Percentiles rank a stretch among this genome's conserved stretches.
Evolutionary conservation across 768 basidiomycete species (phyloP).

Genomic region (Solioccasus polychromus): DNA sequence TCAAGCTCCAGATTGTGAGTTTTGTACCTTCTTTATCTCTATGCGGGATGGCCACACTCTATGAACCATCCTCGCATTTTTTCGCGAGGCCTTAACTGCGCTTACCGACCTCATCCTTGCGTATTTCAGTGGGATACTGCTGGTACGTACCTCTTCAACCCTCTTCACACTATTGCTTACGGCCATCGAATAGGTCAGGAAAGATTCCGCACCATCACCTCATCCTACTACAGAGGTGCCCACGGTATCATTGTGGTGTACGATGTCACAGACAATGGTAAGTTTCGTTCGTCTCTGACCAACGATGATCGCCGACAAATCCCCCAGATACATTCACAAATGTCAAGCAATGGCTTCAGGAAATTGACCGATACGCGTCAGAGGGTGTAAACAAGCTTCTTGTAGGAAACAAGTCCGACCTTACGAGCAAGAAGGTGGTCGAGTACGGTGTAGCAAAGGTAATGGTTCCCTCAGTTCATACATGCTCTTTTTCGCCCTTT

Average conservation of each 20-base stretch:
- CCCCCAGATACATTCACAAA: slow-evolving; percentile 84
- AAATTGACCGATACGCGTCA: slow-evolving; percentile 94
- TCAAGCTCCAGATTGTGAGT: slow-evolving; percentile 97
- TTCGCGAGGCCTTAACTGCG: no score
- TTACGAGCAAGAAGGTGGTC: slow-evolving; percentile 94
- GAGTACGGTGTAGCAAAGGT: slow-evolving; percentile 89
- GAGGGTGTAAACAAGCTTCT: slow-evolving; percentile 98
- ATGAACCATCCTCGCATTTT: background rate
- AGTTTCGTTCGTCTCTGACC: slow-evolving; percentile 7
- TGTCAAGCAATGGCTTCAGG: slow-evolving; percentile 93
- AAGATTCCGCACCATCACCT: slow-evolving; percentile 97
- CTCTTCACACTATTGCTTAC: slow-evolving; percentile 3
- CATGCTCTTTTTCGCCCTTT: background rate
- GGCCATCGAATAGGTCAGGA: slow-evolving; percentile 72
- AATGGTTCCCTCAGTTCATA: slow-evolving; percentile 6
- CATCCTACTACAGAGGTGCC: slow-evolving; percentile 98
- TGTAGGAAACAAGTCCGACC: slow-evolving; percentile 98
- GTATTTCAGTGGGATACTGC: slow-evolving; percentile 87
- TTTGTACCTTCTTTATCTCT: slow-evolving; percentile 2
- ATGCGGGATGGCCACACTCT: no score
- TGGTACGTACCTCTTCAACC: slow-evolving; percentile 43
- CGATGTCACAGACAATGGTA: slow-evolving; percentile 93
- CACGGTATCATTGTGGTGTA: slow-evolving; percentile 99
- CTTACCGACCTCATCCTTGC: slow-evolving; percentile 17
- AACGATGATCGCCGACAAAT: slow-evolving; percentile 6